Evolutionary conservation across 2,329 filamentous ascomycete species (phyloP), one percentile per base, ranked within the genome.

Genomic region (Proliferodiscus dingleyae): DNA sequence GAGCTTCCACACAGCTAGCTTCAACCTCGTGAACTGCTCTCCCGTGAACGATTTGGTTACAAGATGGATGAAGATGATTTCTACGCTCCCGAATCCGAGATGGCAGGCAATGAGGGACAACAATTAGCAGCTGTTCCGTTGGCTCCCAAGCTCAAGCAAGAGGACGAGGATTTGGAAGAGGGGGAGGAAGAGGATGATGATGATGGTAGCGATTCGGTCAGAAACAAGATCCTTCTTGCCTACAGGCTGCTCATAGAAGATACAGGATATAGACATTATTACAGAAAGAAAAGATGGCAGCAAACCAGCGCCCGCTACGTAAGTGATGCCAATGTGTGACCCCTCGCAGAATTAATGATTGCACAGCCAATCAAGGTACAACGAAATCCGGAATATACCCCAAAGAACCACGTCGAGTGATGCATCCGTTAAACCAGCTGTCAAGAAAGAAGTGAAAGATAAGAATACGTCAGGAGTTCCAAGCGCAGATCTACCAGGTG

Each of bases 1-100:
- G 32, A 45, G 49, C 39, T 40, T 42, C 16, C 22, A 37, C 39
- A 24, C 41, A 36, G 34, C 16, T 23, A 40, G 22, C 15, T 23
- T 9, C 15, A 39, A 15, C 43, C 28, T 34, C 21, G 23, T 13
- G n/a, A 15, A n/a, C 15, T 22, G 15, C 18, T 21, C n/a, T 13
- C 15, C 8, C 24, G 26, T 26, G 18, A 7, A n/a, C 13, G 4
- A 16, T 9, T 24, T 19, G 13, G 7, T 16, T 37, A 38, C 60
- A 71, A 52, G 18, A 83, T 84, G 78, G 80, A 84, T 64, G 80
- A 83, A 53, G 80, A 83, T 53, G 80, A 84, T 64, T 80, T 84
- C 58, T 84, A 84, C 60, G 75, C 74, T 47, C 74, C 76, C 1
- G 80, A 83, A 49, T 78, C 81, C 30, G 68, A 68, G 19, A 45